Percentiles rank a stretch among this genome's conserved stretches.
Conservation (phyloP, 2,329 filamentous ascomycete species). For the Plectosphaerella cucumerina region DNA sequence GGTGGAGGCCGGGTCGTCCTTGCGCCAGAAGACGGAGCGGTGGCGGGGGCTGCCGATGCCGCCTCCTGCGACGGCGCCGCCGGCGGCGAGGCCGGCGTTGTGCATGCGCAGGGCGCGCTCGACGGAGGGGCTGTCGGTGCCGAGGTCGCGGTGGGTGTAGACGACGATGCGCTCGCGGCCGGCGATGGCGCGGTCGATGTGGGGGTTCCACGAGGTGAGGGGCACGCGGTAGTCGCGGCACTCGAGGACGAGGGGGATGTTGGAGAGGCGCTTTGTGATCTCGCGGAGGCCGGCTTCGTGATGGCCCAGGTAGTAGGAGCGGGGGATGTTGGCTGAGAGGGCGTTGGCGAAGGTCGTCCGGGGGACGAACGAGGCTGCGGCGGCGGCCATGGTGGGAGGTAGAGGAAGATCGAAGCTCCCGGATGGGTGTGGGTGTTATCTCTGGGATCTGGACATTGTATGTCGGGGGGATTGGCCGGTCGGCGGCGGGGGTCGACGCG, state of each 20-base stretch:
- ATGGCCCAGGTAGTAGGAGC: constrained; percentile 93
- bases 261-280: constrained; percentile 77
- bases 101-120: constrained; percentile 23
- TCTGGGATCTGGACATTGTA: background rate
- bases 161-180: constrained; percentile 74
- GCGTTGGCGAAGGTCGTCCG: constrained; percentile 61
- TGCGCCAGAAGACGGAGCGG: constrained; percentile 39
- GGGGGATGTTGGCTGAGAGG: constrained; percentile 67
- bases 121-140: constrained; percentile 27
- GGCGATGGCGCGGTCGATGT: constrained; percentile 75
- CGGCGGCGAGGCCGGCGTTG: constrained; percentile 1
- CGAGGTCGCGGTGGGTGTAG: constrained; percentile 87
- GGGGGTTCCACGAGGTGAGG: constrained; percentile 81
- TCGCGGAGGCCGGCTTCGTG: constrained; percentile 76
- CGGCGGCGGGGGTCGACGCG: too few species aligned
- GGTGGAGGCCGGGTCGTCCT: constrained; percentile 27
- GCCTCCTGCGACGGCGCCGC: constrained; percentile 9
- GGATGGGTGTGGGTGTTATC: background rate
- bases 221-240: constrained; percentile 92
- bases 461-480: too few species aligned
- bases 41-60: constrained; percentile 8
- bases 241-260: constrained; percentile 85
- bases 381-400: constrained; percentile 8
- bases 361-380: constrained; percentile 57
- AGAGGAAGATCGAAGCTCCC: background rate